Conservation (phyloP, 1,284 basidiomycete species). For the Cryptococcus sp. region DNA sequence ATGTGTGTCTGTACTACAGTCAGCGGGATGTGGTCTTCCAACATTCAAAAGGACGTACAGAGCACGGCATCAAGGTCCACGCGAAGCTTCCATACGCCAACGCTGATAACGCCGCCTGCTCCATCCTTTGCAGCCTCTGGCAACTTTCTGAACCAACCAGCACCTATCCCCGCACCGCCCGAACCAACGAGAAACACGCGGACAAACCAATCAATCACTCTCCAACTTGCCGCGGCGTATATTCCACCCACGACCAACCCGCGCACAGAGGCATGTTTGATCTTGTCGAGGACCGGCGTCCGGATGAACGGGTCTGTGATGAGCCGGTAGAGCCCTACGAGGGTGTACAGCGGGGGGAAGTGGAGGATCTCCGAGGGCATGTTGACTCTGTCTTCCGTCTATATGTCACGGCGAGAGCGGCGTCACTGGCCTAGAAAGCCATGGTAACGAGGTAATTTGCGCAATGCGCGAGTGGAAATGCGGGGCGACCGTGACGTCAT, state of each 20-base stretch:
- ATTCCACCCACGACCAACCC: constrained; percentile 43
- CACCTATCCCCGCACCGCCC: constrained; percentile 5
- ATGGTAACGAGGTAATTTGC: too few species aligned
- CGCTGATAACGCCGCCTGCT: constrained; percentile 26
- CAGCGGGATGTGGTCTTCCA: neutral
- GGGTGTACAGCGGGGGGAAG: constrained; percentile 49
- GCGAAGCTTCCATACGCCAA: constrained; percentile 31
- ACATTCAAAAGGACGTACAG: constrained; percentile 31
- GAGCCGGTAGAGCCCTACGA: constrained; percentile 49
- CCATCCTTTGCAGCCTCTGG: constrained; percentile 27
- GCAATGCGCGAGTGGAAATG: too few species aligned
- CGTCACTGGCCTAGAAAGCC: too few species aligned
- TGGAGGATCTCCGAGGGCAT: constrained; percentile 53
- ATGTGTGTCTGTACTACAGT: constrained; percentile 63
- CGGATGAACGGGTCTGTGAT: constrained; percentile 47
- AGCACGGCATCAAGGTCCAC: constrained; percentile 42
- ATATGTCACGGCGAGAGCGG: too few species aligned
- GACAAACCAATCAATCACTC: constrained; percentile 47
- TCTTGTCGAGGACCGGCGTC: constrained; percentile 48
- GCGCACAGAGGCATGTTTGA: constrained; percentile 49
- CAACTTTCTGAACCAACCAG: constrained; percentile 18
- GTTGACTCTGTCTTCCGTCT: neutral
- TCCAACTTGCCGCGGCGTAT: constrained; percentile 45
- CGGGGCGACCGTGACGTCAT: too few species aligned
- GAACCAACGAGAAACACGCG: constrained; percentile 37